These are phyloP conservation scores for Thamnidium elegans DNA, from an alignment of 192 early-diverging fungal genomes.

Conservation along the genomic window DNA sequence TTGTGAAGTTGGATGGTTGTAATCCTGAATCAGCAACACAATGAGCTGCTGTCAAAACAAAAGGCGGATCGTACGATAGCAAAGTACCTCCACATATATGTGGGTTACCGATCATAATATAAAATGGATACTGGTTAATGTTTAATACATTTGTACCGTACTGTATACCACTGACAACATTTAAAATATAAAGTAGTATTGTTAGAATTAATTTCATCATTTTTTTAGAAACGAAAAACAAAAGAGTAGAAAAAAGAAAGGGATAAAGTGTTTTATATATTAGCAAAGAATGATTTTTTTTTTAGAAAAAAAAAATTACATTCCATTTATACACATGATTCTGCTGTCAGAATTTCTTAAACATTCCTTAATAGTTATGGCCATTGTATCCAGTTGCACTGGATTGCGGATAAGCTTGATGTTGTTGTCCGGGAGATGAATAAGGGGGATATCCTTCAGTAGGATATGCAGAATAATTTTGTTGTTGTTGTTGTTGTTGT, in stretches of 20 bases:
- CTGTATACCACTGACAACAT: constrained; percentile 11
- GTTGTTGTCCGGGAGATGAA: no score
- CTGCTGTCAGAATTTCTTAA: no score
- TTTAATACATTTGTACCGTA: constrained; percentile 20
- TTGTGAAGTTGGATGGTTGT: background rate
- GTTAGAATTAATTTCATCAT: background rate
- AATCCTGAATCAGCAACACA: constrained; percentile 16
- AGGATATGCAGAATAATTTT: background rate
- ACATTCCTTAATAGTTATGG: no score
- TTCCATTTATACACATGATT: no score
- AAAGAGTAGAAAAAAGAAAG: background rate
- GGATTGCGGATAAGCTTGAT: no score
- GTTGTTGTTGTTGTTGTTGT: constrained; percentile 20
- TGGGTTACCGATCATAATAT: constrained; percentile 25
- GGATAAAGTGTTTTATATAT: background rate
- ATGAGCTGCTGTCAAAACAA: constrained; percentile 33
- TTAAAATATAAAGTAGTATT: background rate
- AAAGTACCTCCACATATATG: constrained; percentile 32
- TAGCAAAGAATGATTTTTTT: background rate
- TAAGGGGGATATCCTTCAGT: background rate
- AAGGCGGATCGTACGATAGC: constrained; percentile 24
- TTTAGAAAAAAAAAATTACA: background rate
- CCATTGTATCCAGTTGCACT: no score
- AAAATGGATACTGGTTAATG: constrained; percentile 26
- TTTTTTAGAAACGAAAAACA: background rate